Base-by-base conservation (phyloP, 2,329 filamentous ascomycete species). In the Exutisphaerella laricina region DNA sequence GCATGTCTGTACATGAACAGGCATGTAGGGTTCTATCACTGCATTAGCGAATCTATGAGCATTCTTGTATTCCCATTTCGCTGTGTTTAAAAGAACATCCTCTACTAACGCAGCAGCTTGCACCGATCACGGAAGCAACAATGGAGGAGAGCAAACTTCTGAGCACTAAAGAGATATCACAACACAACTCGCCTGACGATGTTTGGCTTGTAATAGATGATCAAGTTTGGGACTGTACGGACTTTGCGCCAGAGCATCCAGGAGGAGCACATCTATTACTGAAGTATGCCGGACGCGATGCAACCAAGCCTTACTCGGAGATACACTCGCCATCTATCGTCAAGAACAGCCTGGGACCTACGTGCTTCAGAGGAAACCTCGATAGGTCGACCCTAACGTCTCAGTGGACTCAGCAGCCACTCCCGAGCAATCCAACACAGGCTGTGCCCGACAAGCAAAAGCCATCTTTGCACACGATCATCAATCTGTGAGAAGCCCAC, bases 131-230 rank as follows among this genome's bases (percentile, higher is more conserved):
- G n/a, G n/a, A n/a, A n/a, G n/a, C n/a, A n/a, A n/a, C n/a, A n/a
- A 51, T 51, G 49, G 49, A 51, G 36, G 46, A 51, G 26, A 30
- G 35, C 9, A 49, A 36, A 26, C 43, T 51, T 9, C 37, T 51
- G 10, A 30, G 34, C 3, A 45, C 49, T 10, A 16, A 43, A 30
- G 53, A 57, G 21, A 49, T 55, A 14, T 34, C 41, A 8, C 49
- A 54, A 33, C 54, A 57, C 45, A 43, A 48, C 14, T 38, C 46
- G 5, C 23, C 47, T 8, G 40, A 53, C 14, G 53, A 57, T 33
- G 68, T 66, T 51, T 85, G 82, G 82, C 75, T 84, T 49, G 80
- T 83, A 23, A 73, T 85, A 8, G 74, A 84, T 55, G 73, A 74
- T 23, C 72, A 75, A 51, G 78, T 84, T 18, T 84, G 80, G 68